Conservation (phyloP, 1,284 basidiomycete genomes). For the Rhizoctonia solani region DNA sequence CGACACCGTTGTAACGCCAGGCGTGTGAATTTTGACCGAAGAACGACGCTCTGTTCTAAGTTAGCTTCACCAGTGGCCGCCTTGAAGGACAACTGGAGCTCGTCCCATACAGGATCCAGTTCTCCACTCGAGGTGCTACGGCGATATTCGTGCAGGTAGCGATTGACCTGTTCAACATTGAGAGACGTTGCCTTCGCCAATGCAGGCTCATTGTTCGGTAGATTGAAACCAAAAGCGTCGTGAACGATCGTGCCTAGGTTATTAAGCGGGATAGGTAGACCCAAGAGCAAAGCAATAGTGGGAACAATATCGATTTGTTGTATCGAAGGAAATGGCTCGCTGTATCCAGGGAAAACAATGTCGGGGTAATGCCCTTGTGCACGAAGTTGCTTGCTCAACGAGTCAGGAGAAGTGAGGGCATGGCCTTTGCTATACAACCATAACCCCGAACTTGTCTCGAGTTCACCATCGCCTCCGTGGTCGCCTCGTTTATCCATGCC, state of each 20-base stretch:
- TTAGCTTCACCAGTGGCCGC: not conserved
- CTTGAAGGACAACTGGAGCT: conserved; percentile 47
- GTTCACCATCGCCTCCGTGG: conserved; percentile 88
- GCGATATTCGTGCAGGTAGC: conserved; percentile 79
- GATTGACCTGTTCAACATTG: conserved; percentile 78
- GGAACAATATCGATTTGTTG: conserved; percentile 97
- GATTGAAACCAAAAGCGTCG: conserved; percentile 66
- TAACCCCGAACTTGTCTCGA: conserved; percentile 84
- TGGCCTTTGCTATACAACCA: conserved; percentile 88
- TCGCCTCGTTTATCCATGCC: conserved; percentile 97
- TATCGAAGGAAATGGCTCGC: conserved; percentile 63
- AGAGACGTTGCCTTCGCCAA: conserved; percentile 68
- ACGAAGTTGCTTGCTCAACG: conserved; percentile 23
- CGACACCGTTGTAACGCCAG: conserved; percentile 74
- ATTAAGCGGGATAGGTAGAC: conserved; percentile 93
- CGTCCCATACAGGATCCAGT: conserved; percentile 64
- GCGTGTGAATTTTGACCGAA: conserved; percentile 61
- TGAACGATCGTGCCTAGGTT: conserved; percentile 92
- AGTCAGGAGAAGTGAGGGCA: conserved; percentile 49
- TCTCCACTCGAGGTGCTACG: conserved; percentile 70
- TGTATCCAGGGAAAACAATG: conserved; percentile 61
- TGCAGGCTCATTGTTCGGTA: conserved; percentile 38
- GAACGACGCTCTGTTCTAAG: conserved; percentile 41
- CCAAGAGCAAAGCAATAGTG: conserved; percentile 87
- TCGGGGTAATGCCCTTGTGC: conserved; percentile 25